Base-by-base conservation (phyloP, 768 basidiomycete genomes). In the Trametopsis cervina region DNA sequence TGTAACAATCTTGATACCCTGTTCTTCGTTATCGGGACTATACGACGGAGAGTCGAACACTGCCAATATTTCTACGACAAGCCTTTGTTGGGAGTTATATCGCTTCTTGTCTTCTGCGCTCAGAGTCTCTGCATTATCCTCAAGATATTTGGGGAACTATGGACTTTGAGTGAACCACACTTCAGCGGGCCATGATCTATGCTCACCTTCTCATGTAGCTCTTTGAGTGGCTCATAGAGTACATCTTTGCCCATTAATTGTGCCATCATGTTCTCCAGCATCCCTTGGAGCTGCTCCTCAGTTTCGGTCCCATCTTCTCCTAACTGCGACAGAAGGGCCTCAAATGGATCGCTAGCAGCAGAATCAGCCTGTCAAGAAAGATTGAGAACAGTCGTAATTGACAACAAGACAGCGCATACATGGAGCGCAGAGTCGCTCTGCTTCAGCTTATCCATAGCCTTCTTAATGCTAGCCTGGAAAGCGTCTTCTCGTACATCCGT, bases 221-320 rank as follows among this genome's bases (percentile, higher is more conserved):
- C 91, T 55, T 86, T 88, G 49, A 94, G 60, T 0, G 92, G 91
- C 39, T 91, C 89, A 54, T 92, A 85, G n/a, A 94, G 66, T 2
- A 91, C 70, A 0, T 89, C 86, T 58, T 89, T 86, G 67, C 75
- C 78, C 81, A 90, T 82, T 21, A 91, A 70, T 63, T 84, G 78
- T 18, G 74, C 68, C 87, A 91, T 89, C 78, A 94, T 85, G 21
- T 62, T 75, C 61, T 93, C 89, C 7, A 95, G 71, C 51, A 91
- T 67, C 0, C 72, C 77, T 37, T 83, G 76, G 11, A 92, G 60
- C 21, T 81, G 77, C 0, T 72, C 71, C 11, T 63, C 66, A 1
- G 57, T 60, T 7, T 66, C 68, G 1, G 57, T 71, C 3, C 62
- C 64, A 6, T 58, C 65, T 0, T 69, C 66, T 26, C 67, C 62